Conservation (phyloP, 1,284 basidiomycete genomes). For the Stygiomarasmius scandens region DNA sequence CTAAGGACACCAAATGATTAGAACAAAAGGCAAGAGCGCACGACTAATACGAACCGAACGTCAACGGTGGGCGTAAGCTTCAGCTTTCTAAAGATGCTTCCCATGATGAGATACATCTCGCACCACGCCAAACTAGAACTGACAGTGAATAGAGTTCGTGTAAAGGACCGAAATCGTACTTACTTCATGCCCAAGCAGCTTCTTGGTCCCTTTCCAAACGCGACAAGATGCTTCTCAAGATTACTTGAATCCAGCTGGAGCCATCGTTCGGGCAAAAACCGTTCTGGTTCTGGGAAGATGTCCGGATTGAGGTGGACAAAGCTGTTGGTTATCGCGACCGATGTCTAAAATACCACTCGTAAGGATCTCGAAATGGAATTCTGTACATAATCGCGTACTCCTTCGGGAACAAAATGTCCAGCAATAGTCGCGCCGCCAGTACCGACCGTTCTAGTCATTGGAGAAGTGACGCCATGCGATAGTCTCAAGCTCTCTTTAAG, state of each 20-base stretch:
- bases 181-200: slow-evolving; percentile 27
- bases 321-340: slow-evolving; percentile 24
- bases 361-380: not conserved
- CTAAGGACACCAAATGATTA: not conserved
- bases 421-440: slow-evolving; percentile 19
- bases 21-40: not conserved
- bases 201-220: slow-evolving; percentile 25
- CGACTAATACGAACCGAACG: not conserved
- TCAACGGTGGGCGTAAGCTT: not conserved
- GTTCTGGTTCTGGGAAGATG: slow-evolving; percentile 26
- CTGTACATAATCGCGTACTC: slow-evolving; percentile 17
- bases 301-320: slow-evolving; percentile 24
- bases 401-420: slow-evolving; percentile 22
- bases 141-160: not conserved
- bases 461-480: slow-evolving; percentile 18
- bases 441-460: slow-evolving; percentile 22
- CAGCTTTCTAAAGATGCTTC: slow-evolving; percentile 9
- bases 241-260: slow-evolving; percentile 14
- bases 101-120: slow-evolving; percentile 12
- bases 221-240: slow-evolving; percentile 19
- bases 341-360: slow-evolving; percentile 19
- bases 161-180: slow-evolving; percentile 10
- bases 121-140: slow-evolving; percentile 13
- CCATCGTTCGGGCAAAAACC: slow-evolving; percentile 34
- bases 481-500: slow-evolving; percentile 38